phyloP scores from a whole-genome alignment of 164 flowering plant genomes.

The Vitis vinifera region ASM3070453v1 NC_081822.1:648501-649000 shows the following conservation, averaged over 20 bases:
- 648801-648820: slow-evolving; percentile 74
- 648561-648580: no score
- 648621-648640: slow-evolving; percentile 91
- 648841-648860: slow-evolving; percentile 86
- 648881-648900: no score
- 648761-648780: not conserved
- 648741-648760: not conserved
- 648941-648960: no score
- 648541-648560: no score
- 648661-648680: slow-evolving; percentile 86
- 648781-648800: slow-evolving; percentile 57
- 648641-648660: slow-evolving; percentile 89
- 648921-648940: no score
- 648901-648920: no score
- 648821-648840: slow-evolving; percentile 83
- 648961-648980: no score
- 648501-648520: no score
- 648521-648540: no score
- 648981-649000: no score
- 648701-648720: slow-evolving; percentile 58
- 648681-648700: slow-evolving; percentile 87
- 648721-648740: not conserved
- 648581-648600: not conserved
- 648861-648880: slow-evolving; percentile 52
- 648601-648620: slow-evolving; percentile 38